phyloP scores from a whole-genome alignment of 441 rosid species.

The Corymbia citriodora region DNA sequence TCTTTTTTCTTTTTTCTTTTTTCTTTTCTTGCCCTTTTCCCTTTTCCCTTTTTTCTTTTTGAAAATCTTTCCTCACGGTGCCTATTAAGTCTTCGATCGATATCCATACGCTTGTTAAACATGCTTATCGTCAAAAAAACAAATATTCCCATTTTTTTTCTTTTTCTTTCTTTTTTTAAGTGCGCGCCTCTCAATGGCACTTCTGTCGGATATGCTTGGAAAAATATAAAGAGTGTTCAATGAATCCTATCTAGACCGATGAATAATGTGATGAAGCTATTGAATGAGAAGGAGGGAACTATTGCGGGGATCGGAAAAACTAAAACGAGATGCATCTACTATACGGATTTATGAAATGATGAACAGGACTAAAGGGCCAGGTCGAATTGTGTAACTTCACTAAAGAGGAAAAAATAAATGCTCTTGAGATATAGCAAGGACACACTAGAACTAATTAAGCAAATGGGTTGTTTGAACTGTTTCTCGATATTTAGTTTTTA shows the following conservation, averaged over 20 bases:
- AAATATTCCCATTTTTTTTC: not conserved
- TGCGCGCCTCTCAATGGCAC: fast-evolving
- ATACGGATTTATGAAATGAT: not conserved
- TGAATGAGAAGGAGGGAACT: fast-evolving
- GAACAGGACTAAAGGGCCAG: fast-evolving
- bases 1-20: not conserved
- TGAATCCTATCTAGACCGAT: not conserved
- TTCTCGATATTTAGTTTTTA: not conserved
- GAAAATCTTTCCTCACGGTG: not conserved
- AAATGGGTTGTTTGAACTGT: not conserved
- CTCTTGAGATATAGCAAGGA: not conserved
- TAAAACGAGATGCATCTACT: not conserved
- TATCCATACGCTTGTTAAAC: not conserved
- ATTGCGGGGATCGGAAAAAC: fast-evolving
- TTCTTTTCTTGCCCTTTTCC: not conserved
- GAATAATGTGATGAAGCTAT: fast-evolving
- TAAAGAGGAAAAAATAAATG: fast-evolving
- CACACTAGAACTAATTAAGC: not conserved
- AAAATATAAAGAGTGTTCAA: fast-evolving
- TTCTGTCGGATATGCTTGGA: not conserved
- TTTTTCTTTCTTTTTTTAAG: too few species aligned
- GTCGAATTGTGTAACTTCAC: not conserved
- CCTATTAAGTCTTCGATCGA: not conserved
- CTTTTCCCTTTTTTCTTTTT: not conserved
- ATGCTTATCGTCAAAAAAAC: not conserved